Base-by-base conservation (phyloP, 495 filamentous ascomycete species). In the Amphirosellinia nigrospora region DNA sequence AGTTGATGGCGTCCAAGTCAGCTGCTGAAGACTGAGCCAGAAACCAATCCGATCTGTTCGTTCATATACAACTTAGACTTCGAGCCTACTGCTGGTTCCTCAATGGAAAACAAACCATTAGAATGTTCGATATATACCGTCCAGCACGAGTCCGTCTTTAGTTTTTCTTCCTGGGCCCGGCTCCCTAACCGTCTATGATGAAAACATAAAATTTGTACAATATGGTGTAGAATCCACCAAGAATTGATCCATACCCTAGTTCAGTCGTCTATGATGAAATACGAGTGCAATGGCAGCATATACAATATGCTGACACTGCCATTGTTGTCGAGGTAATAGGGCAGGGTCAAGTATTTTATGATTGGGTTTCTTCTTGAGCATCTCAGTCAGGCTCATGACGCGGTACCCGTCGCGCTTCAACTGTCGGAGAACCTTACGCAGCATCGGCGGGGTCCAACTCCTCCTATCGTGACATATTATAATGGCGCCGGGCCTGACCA, bases 381-480 rank as follows among this genome's bases (percentile, higher is more conserved):
- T 78, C 74, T 87, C 83, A 6, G 88, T 88, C n/a, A 96, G 77
- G 46, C 87, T 92, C 7, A 90, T 87, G 41, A 93, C 83, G 19
- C 81, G 80, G 78, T 93, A 96, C 16, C 92, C 93, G 68, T 87
- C 83, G 52, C 82, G 82, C 79, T 77, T 84, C 72, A 96, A 82
- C 75, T 91, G 89, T 7, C 89, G 90, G 74, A 97, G 79, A 19
- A 94, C 90, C 64, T 77, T 84, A 53, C 80, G 79, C 76, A 97
- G 75, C 91, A 95, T 94, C 0, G 91, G 89, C 72, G 83, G 81
- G 32, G 93, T 94, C 91, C 93, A 96, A 58, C 83, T 80, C 76
- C 93, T 85, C 72, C 93, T 77, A 83, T 97, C 93, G 81, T 96
- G 93, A 73, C 91, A 92, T 28, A 96, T 88, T 50, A 96, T 89